A percentile compares a stretch with the other conserved stretches of the same genome.
Conservation (phyloP, 768 basidiomycete species). For the Trametes sanguinea region DNA sequence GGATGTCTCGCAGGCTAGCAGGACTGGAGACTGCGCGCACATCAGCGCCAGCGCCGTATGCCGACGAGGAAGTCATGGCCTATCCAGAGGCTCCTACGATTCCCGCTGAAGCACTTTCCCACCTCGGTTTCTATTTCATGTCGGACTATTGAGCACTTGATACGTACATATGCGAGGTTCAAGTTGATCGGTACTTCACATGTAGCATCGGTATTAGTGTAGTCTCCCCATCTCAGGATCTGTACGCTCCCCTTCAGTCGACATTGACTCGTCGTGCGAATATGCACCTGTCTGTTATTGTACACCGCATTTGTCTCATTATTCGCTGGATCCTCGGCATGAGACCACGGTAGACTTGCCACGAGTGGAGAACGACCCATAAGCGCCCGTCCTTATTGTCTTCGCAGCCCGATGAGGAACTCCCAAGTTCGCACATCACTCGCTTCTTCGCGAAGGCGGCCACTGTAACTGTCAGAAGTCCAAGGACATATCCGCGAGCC, state of each 20-base stretch:
- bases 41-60: no score
- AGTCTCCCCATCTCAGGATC: no score
- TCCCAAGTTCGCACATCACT: neutral
- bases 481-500: neutral
- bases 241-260: no score
- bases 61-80: no score
- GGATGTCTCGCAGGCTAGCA: no score
- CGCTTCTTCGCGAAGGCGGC: neutral
- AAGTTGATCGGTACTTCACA: neutral
- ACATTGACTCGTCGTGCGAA: constrained; percentile 12
- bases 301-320: neutral
- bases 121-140: neutral
- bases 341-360: neutral
- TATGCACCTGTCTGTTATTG: neutral
- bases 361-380: neutral
- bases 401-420: neutral
- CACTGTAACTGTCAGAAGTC: neutral
- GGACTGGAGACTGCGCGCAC: no score
- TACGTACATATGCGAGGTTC: neutral
- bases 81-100: no score
- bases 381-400: constrained; percentile 6
- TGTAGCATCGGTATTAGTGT: no score
- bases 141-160: neutral
- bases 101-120: no score
- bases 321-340: neutral